phyloP scores from a whole-genome alignment of 2,329 filamentous ascomycete species.

The Elsinoe perseae region DNA sequence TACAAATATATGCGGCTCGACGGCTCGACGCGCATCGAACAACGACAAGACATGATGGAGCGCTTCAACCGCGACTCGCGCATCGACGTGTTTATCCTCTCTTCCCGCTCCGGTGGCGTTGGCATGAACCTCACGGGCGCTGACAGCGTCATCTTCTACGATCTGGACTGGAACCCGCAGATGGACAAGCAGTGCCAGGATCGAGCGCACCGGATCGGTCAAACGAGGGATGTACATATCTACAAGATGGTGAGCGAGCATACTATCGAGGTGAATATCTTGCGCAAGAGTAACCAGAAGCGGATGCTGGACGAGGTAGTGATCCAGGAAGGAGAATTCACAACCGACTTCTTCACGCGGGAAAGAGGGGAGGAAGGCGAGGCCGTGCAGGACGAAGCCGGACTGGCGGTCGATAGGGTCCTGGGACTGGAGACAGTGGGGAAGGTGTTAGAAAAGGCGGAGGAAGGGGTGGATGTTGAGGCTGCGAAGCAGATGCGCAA shows the following conservation, averaged over 20 bases:
- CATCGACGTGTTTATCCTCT: slow-evolving; percentile 92
- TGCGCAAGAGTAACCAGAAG: slow-evolving; percentile 95
- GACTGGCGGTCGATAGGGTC: slow-evolving; percentile 77
- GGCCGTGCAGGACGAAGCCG: slow-evolving; percentile 51
- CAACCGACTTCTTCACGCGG: slow-evolving; percentile 89
- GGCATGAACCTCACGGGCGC: slow-evolving; percentile 96
- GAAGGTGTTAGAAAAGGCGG: slow-evolving; percentile 75
- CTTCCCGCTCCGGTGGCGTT: slow-evolving; percentile 84
- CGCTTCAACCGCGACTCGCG: slow-evolving; percentile 85
- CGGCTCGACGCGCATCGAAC: slow-evolving; percentile 92
- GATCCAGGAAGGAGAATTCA: slow-evolving; percentile 97
- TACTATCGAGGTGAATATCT: slow-evolving; percentile 95
- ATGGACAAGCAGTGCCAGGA: slow-evolving; percentile 99
- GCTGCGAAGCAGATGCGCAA: slow-evolving; percentile 83
- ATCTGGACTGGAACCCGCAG: slow-evolving; percentile 97
- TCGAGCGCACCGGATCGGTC: slow-evolving; percentile 90
- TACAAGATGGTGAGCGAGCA: slow-evolving; percentile 58
- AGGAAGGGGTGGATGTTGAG: slow-evolving; percentile 84
- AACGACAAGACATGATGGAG: slow-evolving; percentile 89
- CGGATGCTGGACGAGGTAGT: slow-evolving; percentile 96
- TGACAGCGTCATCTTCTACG: slow-evolving; percentile 97
- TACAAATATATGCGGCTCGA: slow-evolving; percentile 95
- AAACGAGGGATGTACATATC: slow-evolving; percentile 95
- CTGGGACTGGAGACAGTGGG: slow-evolving; percentile 64
- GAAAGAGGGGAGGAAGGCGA: slow-evolving; percentile 51